A percentile compares a stretch with the other conserved stretches of the same genome.
phyloP scores from a whole-genome alignment of 176 grass and related monocot species.

The Typha latifolia region DNA sequence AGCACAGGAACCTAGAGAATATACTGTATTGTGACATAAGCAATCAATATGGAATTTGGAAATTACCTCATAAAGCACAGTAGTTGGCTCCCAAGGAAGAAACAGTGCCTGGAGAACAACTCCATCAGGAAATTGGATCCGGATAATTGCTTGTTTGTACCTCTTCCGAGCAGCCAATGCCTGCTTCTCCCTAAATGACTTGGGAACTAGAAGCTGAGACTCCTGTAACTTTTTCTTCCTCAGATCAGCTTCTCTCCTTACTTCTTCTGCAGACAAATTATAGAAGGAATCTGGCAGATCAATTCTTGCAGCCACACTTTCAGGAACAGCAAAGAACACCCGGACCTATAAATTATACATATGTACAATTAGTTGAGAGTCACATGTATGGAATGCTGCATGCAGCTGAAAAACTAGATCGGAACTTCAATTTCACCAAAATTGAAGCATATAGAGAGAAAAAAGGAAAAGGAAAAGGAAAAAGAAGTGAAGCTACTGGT shows the following conservation, averaged over 20 bases:
- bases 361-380: conserved; percentile 5
- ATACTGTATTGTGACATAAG: neutral
- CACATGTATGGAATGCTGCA: neutral
- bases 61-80: conserved; percentile 66
- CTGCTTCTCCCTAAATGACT: conserved; percentile 89
- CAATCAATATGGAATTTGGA: conserved; percentile 4
- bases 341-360: conserved; percentile 38
- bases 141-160: conserved; percentile 55
- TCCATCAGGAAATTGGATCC: conserved; percentile 90
- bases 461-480: too few species aligned
- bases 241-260: conserved; percentile 69
- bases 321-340: conserved; percentile 64
- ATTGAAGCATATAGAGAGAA: neutral
- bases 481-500: too few species aligned
- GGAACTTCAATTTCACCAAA: neutral
- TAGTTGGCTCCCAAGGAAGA: conserved; percentile 59
- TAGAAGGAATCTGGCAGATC: conserved; percentile 86
- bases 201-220: conserved; percentile 76
- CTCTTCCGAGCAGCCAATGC: conserved; percentile 54
- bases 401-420: neutral
- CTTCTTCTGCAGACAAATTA: conserved; percentile 44
- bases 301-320: conserved; percentile 42
- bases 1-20: neutral
- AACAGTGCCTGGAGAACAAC: conserved; percentile 80
- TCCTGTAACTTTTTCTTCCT: conserved; percentile 69